Evolutionary conservation across 176 grass and related monocot genomes (phyloP).

Genomic region (Cocos nucifera): DNA sequence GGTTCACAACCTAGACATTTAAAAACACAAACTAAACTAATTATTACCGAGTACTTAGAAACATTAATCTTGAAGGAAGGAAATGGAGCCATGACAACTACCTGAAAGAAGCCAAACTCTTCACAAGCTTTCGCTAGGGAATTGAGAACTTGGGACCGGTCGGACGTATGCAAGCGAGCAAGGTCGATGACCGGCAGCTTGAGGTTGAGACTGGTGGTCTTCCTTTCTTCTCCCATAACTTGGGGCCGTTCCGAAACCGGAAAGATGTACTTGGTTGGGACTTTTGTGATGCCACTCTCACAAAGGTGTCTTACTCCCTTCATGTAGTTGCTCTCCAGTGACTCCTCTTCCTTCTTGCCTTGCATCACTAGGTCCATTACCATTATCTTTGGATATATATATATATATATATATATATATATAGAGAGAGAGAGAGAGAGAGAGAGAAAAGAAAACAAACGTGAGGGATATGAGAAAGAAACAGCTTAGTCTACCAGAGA

Average conservation of each 20-base stretch:
- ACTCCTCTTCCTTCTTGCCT: conserved; percentile 2
- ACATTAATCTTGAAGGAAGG: too few species aligned
- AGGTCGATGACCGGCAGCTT: conserved; percentile 66
- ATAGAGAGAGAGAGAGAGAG: not conserved
- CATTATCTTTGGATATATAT: not conserved
- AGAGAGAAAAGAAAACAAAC: not conserved
- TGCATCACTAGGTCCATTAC: not conserved
- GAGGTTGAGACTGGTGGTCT: not conserved
- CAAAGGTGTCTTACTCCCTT: conserved; percentile 61
- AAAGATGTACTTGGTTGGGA: conserved; percentile 51
- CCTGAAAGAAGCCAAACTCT: conserved; percentile 81
- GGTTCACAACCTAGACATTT: conserved; percentile 61
- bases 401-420: not conserved
- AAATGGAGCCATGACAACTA: not conserved
- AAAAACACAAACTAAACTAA: too few species aligned
- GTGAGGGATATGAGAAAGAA: too few species aligned
- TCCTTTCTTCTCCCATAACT: not conserved
- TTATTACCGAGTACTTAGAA: too few species aligned
- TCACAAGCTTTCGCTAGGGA: conserved; percentile 55
- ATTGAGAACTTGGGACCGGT: conserved; percentile 31
- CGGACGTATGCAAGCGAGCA: conserved; percentile 29
- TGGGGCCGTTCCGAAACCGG: conserved; percentile 40
- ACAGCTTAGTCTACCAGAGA: too few species aligned
- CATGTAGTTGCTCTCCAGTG: not conserved
- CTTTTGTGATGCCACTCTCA: conserved; percentile 41